These are phyloP conservation scores for Plectosphaerella cucumerina DNA, from an alignment of 2,329 filamentous ascomycete species.

Conservation along the genomic window DNA sequence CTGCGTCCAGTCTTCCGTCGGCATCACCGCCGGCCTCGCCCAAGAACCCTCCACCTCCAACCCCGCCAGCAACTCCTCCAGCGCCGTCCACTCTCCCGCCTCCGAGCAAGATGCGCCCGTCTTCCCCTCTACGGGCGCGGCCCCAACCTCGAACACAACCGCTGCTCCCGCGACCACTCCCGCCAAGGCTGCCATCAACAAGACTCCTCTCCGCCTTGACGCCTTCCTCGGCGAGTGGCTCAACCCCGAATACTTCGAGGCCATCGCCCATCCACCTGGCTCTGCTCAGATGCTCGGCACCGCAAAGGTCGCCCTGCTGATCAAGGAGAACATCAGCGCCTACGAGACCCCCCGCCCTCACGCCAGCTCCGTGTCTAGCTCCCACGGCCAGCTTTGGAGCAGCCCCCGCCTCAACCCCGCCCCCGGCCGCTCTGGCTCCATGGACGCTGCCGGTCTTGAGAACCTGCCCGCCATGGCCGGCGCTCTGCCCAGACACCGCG, in stretches of 20 bases:
- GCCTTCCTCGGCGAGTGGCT: conserved; percentile 96
- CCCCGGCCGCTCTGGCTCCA: conserved; percentile 9
- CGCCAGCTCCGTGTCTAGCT: conserved; percentile 8
- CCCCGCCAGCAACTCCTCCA: conserved; percentile 15
- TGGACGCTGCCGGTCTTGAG: conserved; percentile 14
- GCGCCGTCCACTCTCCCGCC: conserved; percentile 26
- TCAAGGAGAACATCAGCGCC: conserved; percentile 63
- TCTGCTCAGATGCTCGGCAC: conserved; percentile 83
- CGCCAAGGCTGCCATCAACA: conserved; percentile 33
- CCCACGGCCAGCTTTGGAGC: conserved; percentile 31
- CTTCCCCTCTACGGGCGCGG: conserved; percentile 6
- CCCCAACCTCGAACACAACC: conserved; percentile 4
- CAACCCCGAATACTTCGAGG: conserved; percentile 86
- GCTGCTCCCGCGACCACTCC: conserved; percentile 7
- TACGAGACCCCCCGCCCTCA: conserved; percentile 22
- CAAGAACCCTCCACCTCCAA: conserved; percentile 44
- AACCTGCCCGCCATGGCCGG: conserved; percentile 26
- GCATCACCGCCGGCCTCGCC: conserved; percentile 79
- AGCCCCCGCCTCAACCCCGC: conserved; percentile 13
- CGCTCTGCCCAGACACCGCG: conserved; percentile 25
- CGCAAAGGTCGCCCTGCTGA: conserved; percentile 82
- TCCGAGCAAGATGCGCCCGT: conserved; percentile 7
- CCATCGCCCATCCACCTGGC: conserved; percentile 82
- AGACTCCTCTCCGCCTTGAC: conserved; percentile 73
- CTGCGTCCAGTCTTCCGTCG: conserved; percentile 89